Base-by-base conservation (phyloP, 2,329 filamentous ascomycete species). In the Lachnellula arida region DNA sequence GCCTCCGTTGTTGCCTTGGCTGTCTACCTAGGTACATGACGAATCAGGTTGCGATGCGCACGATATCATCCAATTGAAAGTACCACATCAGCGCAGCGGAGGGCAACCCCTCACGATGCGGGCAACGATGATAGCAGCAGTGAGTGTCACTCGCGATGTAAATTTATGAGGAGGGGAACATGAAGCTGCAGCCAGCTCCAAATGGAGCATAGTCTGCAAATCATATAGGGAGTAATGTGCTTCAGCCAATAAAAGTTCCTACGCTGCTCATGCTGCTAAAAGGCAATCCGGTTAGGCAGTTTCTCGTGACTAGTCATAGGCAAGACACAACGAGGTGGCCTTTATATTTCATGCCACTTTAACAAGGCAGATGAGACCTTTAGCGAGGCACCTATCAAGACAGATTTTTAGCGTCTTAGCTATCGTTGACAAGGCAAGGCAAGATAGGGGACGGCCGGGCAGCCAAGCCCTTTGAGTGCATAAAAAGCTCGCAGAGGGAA, bases 221-320 rank as follows among this genome's bases (percentile, higher is more conserved):
- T 48, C 12, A 28, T 46, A 46, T 44, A 49, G 37, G 46, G 47
- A 42, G 39, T 42, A 42, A 0, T 34, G 35, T 39, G 40, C 37
- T 35, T 39, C 35, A 52, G 35, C 60, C 58, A 61, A 56, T 61
- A 2, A 57, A 50, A 47, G 46, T 43, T 7, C 47, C 47, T 22
- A 32, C 40, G 28, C 17, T 32, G 17, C n/a, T 34, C 49, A 55
- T 62, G 57, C 57, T 51, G 49, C 35, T 28, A 15, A 40, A 23
- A 55, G 46, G 40, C 53, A 59, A 59, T 61, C 43, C 58, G 57
- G 55, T 53, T 60, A 57, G 51, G 53, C 47, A 2, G n/a, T 51
- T 44, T 55, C 54, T 54, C n/a, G 32, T 51, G 53, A 34, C 57
- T 57, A 62, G 57, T 60, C 57, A 62, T 37, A 59, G 44, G 22